Evolutionary conservation across 306 rosid genomes (phyloP).

Genomic region (Bauhinia variegata): DNA sequence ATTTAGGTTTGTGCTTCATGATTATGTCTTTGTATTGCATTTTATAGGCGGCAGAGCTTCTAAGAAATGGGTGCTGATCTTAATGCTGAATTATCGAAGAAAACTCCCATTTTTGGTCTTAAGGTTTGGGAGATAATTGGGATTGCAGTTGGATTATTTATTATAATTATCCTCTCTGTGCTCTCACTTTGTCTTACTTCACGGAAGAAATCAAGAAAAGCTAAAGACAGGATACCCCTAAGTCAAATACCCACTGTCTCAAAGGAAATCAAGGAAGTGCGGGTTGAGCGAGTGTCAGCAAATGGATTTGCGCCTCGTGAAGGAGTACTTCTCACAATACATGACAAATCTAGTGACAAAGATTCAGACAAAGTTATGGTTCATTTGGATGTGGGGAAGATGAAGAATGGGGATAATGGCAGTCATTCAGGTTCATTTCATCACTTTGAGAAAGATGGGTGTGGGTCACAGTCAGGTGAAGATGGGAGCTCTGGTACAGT

Average conservation of each 20-base stretch:
- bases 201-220: slow-evolving; percentile 70
- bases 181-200: slow-evolving; percentile 77
- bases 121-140: slow-evolving; percentile 92
- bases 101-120: slow-evolving; percentile 59
- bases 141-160: slow-evolving; percentile 73
- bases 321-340: slow-evolving; percentile 83
- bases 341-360: slow-evolving; percentile 74
- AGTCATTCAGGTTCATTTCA: slow-evolving; percentile 76
- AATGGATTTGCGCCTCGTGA: slow-evolving; percentile 74
- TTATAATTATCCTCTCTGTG: slow-evolving; percentile 64
- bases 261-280: slow-evolving; percentile 87
- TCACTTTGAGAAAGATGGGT: slow-evolving; percentile 60
- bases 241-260: slow-evolving; percentile 86
- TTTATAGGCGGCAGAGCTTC: slow-evolving; percentile 47
- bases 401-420: slow-evolving; percentile 63
- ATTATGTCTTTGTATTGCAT: slow-evolving; percentile 28
- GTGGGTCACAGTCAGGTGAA: slow-evolving; percentile 70
- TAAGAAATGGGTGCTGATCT: slow-evolving; percentile 67
- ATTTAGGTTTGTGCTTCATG: slow-evolving; percentile 4
- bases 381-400: slow-evolving; percentile 74
- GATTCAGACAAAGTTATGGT: slow-evolving; percentile 81
- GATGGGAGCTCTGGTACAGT: slow-evolving; percentile 75
- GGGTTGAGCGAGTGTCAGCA: slow-evolving; percentile 76
- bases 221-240: slow-evolving; percentile 52
- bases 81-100: slow-evolving; percentile 68